These are phyloP conservation scores for Oligophagozyma castellii DNA, from an alignment of 1,139 yeast species.

Conservation along the genomic window DNA sequence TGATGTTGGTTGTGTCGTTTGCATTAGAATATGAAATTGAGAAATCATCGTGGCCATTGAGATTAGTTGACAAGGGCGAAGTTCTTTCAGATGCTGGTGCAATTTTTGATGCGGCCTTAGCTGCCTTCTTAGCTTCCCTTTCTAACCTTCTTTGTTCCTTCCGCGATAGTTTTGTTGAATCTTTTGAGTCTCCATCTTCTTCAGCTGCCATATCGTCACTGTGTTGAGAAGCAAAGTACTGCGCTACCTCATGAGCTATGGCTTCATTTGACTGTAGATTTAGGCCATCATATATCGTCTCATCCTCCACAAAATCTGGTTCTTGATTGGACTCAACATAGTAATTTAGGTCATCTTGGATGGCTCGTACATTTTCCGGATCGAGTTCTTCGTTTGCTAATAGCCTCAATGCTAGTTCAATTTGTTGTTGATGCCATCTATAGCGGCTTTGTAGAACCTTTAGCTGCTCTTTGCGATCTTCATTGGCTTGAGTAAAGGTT, in stretches of 20 bases:
- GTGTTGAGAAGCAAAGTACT: constrained; percentile 26
- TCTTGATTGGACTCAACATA: constrained; percentile 62
- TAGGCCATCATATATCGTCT: constrained; percentile 57
- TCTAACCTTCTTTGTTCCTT: constrained; percentile 24
- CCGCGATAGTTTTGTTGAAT: constrained; percentile 19
- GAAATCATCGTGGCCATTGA: not conserved
- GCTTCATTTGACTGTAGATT: constrained; percentile 45
- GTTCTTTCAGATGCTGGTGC: constrained; percentile 13
- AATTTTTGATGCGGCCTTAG: constrained; percentile 19
- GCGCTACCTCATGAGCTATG: constrained; percentile 33
- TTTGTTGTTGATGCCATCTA: constrained; percentile 48
- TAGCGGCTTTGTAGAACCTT: constrained; percentile 30
- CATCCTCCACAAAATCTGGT: constrained; percentile 63
- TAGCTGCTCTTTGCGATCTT: constrained; percentile 40
- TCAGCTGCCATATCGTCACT: constrained; percentile 15
- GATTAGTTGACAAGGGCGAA: not conserved
- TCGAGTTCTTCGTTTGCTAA: constrained; percentile 52
- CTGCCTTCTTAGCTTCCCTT: constrained; percentile 25
- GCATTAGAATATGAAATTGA: constrained; percentile 1
- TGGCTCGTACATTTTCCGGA: constrained; percentile 44
- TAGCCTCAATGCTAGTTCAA: constrained; percentile 48
- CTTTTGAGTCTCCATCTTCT: constrained; percentile 6
- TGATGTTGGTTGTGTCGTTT: constrained; percentile 1
- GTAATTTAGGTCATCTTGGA: constrained; percentile 59
- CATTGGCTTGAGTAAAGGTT: constrained; percentile 33